Evolutionary conservation across 306 rosid genomes (phyloP).

Genomic region (Cicer cuneatum): DNA sequence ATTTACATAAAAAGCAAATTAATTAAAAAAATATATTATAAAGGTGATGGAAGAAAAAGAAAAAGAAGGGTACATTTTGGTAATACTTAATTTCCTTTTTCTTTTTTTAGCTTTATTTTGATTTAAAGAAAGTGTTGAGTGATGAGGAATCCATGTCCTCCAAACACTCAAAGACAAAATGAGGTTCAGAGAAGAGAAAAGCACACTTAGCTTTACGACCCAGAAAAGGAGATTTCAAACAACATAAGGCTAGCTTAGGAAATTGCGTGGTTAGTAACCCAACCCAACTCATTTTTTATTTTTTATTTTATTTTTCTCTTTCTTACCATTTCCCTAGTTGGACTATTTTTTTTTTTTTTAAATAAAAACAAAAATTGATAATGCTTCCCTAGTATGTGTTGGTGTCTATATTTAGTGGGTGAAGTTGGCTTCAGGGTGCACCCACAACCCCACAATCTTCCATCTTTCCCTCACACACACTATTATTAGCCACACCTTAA

Average conservation of each 20-base stretch:
- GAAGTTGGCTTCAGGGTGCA: conserved; percentile 60
- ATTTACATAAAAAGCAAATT: conserved; percentile 43
- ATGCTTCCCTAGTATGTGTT: background rate
- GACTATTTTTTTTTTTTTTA: no score
- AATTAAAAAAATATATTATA: background rate
- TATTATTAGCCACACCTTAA: conserved; percentile 53
- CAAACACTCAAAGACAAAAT: conserved; percentile 94
- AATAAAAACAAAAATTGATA: no score
- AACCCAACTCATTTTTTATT: conserved; percentile 2
- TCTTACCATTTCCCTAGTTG: conserved; percentile 15
- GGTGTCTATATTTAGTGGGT: conserved; percentile 66
- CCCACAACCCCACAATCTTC: conserved; percentile 72
- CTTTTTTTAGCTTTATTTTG: conserved; percentile 52
- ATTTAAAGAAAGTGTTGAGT: conserved; percentile 50
- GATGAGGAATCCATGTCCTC: conserved; percentile 91
- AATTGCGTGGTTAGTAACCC: conserved; percentile 84
- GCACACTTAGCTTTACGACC: conserved; percentile 86
- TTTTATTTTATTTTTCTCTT: conserved; percentile 3
- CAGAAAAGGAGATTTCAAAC: conserved; percentile 98
- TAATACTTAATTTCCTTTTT: conserved; percentile 48
- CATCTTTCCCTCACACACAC: conserved; percentile 59
- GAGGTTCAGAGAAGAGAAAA: conserved; percentile 83
- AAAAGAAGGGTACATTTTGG: conserved; percentile 54
- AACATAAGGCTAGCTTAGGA: conserved; percentile 80
- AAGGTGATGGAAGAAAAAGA: conserved; percentile 49